Percentiles rank a stretch among this genome's conserved stretches.
Conservation (phyloP, 2,329 filamentous ascomycete species). For the Ophiostoma triangulosporum region DNA sequence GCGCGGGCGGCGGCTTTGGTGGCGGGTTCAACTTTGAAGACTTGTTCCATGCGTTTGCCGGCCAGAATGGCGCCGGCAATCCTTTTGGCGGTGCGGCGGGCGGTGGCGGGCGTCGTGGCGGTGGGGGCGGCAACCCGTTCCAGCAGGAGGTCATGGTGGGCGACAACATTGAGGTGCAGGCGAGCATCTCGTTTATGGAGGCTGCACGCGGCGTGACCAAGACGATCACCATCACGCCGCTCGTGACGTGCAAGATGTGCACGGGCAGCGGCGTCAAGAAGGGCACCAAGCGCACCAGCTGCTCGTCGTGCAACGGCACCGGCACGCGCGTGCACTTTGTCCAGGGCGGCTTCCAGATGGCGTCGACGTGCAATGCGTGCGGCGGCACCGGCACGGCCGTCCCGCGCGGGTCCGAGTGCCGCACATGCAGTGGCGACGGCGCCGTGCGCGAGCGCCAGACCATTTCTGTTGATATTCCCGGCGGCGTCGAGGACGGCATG, state of each 20-base stretch:
- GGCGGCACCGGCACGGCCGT: constrained; percentile 64
- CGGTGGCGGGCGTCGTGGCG: constrained; percentile 38
- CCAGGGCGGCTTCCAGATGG: constrained; percentile 92
- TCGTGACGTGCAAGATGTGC: constrained; percentile 72
- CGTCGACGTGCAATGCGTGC: constrained; percentile 72
- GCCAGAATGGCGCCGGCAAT: constrained; percentile 19
- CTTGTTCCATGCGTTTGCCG: constrained; percentile 76
- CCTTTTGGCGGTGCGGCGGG: constrained; percentile 23
- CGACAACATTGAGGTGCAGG: constrained; percentile 89
- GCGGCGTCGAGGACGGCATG: constrained; percentile 95
- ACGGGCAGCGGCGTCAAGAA: constrained; percentile 71
- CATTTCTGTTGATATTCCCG: constrained; percentile 81
- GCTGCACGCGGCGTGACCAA: constrained; percentile 83
- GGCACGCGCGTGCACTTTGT: constrained; percentile 80
- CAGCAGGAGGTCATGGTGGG: constrained; percentile 73
- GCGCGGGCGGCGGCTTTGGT: constrained; percentile 57
- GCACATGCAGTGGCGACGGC: constrained; percentile 66
- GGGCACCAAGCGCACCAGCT: constrained; percentile 59
- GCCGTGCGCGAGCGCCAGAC: constrained; percentile 73
- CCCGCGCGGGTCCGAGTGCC: constrained; percentile 70
- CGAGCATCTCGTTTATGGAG: constrained; percentile 89
- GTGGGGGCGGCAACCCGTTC: constrained; percentile 48
- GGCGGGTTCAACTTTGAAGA: constrained; percentile 92
- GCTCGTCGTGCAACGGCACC: constrained; percentile 71
- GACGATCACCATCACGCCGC: constrained; percentile 73